Conservation (phyloP, 2,329 filamentous ascomycete species). For the Akanthomyces uredinophilus region DNA sequence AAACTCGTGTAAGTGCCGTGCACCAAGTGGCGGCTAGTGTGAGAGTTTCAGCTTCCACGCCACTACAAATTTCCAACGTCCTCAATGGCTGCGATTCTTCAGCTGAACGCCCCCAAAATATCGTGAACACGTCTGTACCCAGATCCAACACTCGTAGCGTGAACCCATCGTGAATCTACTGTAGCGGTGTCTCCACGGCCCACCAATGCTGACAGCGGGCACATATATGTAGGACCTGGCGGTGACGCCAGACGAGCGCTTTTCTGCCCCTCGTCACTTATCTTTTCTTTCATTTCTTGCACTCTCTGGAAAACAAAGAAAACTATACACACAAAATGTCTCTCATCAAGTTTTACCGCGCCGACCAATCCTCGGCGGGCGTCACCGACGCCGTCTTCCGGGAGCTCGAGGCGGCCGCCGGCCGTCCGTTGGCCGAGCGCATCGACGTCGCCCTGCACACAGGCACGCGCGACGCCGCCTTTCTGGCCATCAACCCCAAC, state of each 20-base stretch:
- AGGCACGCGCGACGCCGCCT: not conserved
- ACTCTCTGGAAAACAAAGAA: not conserved
- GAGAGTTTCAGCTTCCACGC: not conserved
- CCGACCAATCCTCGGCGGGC: conserved; percentile 9
- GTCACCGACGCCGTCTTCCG: conserved; percentile 14
- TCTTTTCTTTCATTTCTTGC: not conserved
- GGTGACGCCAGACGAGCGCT: not conserved
- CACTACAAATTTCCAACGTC: not conserved
- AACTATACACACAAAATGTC: not conserved
- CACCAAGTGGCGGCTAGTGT: too few species aligned
- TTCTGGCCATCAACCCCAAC: conserved; percentile 16
- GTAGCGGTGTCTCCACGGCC: not conserved
- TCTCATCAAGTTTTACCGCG: conserved; percentile 15
- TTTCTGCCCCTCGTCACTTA: not conserved
- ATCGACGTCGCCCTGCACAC: conserved; percentile 3
- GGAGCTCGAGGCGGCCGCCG: conserved; percentile 14
- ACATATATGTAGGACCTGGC: not conserved
- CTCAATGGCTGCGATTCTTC: not conserved
- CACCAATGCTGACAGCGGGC: not conserved
- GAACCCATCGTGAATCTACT: not conserved
- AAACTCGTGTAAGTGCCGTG: not conserved
- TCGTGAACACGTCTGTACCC: not conserved
- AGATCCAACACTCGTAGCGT: not conserved
- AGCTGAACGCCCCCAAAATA: not conserved
- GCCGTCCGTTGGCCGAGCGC: conserved; percentile 3